Percentiles rank a stretch among this genome's conserved stretches.
phyloP scores from a whole-genome alignment of 1,139 yeast species.

The Hemisphaericaspora xylofermentans region DNA sequence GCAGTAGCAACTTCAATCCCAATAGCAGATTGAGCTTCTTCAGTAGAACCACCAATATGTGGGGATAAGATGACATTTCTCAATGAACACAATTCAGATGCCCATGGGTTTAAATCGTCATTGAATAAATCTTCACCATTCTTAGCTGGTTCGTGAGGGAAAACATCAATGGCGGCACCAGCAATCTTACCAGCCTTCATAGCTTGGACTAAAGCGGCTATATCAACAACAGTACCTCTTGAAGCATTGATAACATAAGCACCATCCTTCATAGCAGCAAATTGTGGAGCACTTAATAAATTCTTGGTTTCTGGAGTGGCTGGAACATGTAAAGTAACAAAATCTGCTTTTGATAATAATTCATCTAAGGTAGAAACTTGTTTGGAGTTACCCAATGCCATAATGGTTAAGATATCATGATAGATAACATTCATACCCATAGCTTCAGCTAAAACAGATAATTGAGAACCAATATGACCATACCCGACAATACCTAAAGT shows the following conservation, averaged over 20 bases:
- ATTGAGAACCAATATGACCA: constrained; percentile 98
- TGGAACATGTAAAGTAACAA: constrained; percentile 92
- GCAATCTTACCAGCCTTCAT: constrained; percentile 92
- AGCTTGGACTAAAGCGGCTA: constrained; percentile 89
- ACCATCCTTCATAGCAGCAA: constrained; percentile 96
- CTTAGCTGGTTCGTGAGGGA: constrained; percentile 96
- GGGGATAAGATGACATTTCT: constrained; percentile 93
- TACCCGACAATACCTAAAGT: constrained; percentile 96
- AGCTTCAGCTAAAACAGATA: constrained; percentile 94
- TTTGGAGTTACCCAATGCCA: constrained; percentile 96
- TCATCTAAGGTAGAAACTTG: constrained; percentile 87
- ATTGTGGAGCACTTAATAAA: constrained; percentile 85
- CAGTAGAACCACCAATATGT: constrained; percentile 98
- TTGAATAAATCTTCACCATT: constrained; percentile 83
- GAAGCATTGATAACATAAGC: constrained; percentile 93
- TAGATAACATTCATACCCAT: constrained; percentile 97
- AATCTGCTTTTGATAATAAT: constrained; percentile 77
- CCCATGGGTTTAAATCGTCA: constrained; percentile 76
- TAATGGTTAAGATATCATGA: constrained; percentile 88
- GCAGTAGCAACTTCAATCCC: constrained; percentile 93
- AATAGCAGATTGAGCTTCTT: constrained; percentile 97
- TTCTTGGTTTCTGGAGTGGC: constrained; percentile 90
- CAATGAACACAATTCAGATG: constrained; percentile 75
- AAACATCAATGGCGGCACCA: constrained; percentile 97
- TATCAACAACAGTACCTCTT: constrained; percentile 96